Percentiles rank a stretch among this genome's conserved stretches.
Evolutionary conservation across 2,329 filamentous ascomycete species (phyloP).

Genomic region (Hymenoscyphus fraxineus): DNA sequence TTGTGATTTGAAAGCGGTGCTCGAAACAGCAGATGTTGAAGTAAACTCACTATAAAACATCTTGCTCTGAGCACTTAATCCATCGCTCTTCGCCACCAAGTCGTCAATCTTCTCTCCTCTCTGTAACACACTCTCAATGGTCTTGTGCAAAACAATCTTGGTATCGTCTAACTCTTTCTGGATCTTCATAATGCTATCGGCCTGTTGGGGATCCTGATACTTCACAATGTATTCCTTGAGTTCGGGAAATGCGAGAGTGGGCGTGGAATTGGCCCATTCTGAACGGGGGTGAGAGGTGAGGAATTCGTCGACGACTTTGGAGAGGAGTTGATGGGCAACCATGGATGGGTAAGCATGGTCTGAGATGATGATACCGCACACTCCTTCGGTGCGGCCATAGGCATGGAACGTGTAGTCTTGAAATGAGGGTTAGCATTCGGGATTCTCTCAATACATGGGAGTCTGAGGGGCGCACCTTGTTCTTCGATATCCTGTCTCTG

Average conservation of each 20-base stretch:
- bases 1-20: not conserved
- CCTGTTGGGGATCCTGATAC: constrained; percentile 69
- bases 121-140: constrained; percentile 83
- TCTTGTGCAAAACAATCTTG: constrained; percentile 96
- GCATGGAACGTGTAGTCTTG: constrained; percentile 72
- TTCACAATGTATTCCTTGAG: constrained; percentile 74
- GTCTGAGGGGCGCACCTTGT: constrained; percentile 51
- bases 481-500: constrained; percentile 83
- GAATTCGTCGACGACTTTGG: constrained; percentile 86
- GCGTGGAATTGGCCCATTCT: constrained; percentile 56
- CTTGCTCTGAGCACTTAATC: constrained; percentile 86
- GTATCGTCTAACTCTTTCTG: constrained; percentile 96
- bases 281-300: constrained; percentile 69
- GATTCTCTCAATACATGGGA: constrained; percentile 3
- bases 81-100: constrained; percentile 89
- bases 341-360: constrained; percentile 72
- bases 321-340: constrained; percentile 81
- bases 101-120: constrained; percentile 96
- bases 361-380: constrained; percentile 73
- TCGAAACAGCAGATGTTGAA: not conserved
- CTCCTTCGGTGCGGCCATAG: constrained; percentile 69
- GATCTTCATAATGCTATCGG: constrained; percentile 91
- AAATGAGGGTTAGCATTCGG: not conserved
- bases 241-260: constrained; percentile 61
- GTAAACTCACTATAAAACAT: constrained; percentile 80